These are phyloP conservation scores for Fusarium odoratissimum DNA, from an alignment of 2,329 filamentous ascomycete genomes.

Conservation along the genomic window DNA sequence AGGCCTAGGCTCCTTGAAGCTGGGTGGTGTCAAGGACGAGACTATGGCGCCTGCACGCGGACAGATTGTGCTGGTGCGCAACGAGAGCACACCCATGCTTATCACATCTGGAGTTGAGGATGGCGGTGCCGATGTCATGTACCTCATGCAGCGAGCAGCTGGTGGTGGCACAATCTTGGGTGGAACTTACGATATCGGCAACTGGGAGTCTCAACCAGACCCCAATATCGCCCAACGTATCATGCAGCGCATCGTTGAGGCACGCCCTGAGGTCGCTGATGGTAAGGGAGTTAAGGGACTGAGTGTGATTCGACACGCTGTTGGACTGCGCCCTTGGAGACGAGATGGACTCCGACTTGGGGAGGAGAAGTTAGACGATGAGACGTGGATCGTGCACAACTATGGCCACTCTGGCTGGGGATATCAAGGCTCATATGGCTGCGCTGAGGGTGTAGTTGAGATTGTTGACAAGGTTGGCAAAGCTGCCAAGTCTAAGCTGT, in stretches of 20 bases:
- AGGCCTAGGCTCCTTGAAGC: constrained; percentile 77
- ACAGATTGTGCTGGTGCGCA: constrained; percentile 86
- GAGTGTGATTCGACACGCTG: constrained; percentile 82
- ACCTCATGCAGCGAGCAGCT: constrained; percentile 84
- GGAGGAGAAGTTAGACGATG: constrained; percentile 61
- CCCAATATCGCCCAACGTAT: constrained; percentile 83
- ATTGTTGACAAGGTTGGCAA: constrained; percentile 71
- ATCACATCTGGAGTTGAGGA: constrained; percentile 79
- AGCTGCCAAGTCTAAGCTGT: constrained; percentile 47
- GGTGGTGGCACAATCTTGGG: constrained; percentile 87
- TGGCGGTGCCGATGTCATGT: constrained; percentile 76
- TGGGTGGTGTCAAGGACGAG: constrained; percentile 84
- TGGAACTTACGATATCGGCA: constrained; percentile 83
- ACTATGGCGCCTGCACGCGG: constrained; percentile 81
- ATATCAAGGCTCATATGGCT: constrained; percentile 77
- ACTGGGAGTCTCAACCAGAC: constrained; percentile 84
- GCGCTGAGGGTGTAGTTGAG: constrained; percentile 72
- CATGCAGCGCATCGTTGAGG: constrained; percentile 79
- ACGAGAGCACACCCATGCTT: constrained; percentile 78
- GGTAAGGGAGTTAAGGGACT: constrained; percentile 78
- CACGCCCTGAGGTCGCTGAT: constrained; percentile 71
- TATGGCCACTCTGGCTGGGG: constrained; percentile 86
- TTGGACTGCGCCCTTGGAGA: constrained; percentile 82
- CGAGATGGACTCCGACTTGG: constrained; percentile 81
- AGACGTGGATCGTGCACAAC: constrained; percentile 78